A percentile compares a stretch with the other conserved stretches of the same genome.
phyloP scores from a whole-genome alignment of 2,329 filamentous ascomycete genomes.

The Sarocladium oryzae region DNA sequence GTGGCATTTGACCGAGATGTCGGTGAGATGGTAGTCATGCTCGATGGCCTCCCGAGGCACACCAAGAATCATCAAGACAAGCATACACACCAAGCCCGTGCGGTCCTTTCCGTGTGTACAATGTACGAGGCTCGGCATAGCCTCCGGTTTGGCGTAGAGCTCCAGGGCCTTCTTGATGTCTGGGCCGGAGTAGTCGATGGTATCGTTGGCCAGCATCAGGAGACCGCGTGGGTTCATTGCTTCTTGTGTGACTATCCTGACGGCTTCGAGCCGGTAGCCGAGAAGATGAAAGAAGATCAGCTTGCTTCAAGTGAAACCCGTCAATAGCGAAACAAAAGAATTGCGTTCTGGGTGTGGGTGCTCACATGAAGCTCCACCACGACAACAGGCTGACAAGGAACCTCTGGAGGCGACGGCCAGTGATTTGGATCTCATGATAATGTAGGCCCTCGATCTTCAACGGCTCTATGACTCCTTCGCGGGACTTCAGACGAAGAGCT shows the following conservation, averaged over 20 bases:
- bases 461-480: constrained; percentile 39
- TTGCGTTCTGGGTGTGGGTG: neutral
- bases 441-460: constrained; percentile 56
- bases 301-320: constrained; percentile 17
- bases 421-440: constrained; percentile 66
- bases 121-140: constrained; percentile 65
- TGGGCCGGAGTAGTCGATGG: constrained; percentile 57
- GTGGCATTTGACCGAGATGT: constrained; percentile 50
- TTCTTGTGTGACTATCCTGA: constrained; percentile 60
- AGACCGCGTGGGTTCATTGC: constrained; percentile 70
- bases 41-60: constrained; percentile 55
- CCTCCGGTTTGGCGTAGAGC: constrained; percentile 24
- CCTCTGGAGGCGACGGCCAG: constrained; percentile 63
- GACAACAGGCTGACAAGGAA: constrained; percentile 61
- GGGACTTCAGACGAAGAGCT: constrained; percentile 32
- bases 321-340: neutral
- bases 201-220: constrained; percentile 61
- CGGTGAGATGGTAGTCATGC: constrained; percentile 65
- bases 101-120: constrained; percentile 90
- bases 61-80: constrained; percentile 59
- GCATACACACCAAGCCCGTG: constrained; percentile 59
- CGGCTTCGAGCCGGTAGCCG: constrained; percentile 62
- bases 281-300: constrained; percentile 56
- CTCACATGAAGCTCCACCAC: constrained; percentile 59
- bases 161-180: constrained; percentile 45